These are phyloP conservation scores for Linnemannia elongata DNA, from an alignment of 192 early-diverging fungal genomes.

Conservation along the genomic window DNA sequence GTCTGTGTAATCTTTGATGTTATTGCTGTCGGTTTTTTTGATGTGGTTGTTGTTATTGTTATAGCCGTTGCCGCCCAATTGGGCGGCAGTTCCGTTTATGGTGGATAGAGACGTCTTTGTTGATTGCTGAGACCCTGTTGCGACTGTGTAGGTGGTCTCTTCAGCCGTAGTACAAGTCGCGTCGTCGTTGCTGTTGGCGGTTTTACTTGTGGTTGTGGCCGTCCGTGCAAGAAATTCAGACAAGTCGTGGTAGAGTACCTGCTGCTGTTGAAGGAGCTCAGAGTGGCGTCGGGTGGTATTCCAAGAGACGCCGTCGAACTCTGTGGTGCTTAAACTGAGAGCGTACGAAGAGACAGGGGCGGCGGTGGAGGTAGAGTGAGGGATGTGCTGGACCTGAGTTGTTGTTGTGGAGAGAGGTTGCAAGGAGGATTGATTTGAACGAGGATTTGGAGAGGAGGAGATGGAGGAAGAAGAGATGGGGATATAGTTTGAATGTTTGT, in stretches of 20 bases:
- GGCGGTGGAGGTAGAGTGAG: constrained; percentile 21
- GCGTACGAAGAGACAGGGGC: neutral
- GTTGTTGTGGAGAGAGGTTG: neutral
- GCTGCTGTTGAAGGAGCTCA: constrained; percentile 1
- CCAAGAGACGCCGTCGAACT: neutral
- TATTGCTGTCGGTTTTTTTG: neutral
- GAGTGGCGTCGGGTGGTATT: neutral
- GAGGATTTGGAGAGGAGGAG: neutral
- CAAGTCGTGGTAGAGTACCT: neutral
- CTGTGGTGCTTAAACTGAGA: neutral
- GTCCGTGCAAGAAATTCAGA: neutral
- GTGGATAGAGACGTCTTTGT: neutral
- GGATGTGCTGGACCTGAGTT: neutral
- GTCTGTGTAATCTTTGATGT: constrained; percentile 8
- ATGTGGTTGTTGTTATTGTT: neutral
- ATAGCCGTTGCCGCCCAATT: neutral
- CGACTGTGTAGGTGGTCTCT: neutral
- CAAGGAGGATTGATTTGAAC: neutral
- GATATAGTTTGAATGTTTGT: neutral
- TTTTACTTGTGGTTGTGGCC: neutral
- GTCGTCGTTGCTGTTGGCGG: neutral
- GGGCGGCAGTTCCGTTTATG: constrained; percentile 2
- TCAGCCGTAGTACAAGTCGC: constrained; percentile 1
- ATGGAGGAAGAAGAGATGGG: neutral
- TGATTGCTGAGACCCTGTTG: neutral